Base-by-base conservation (phyloP, 345 rosid species). In the Citrus glauca region DNA sequence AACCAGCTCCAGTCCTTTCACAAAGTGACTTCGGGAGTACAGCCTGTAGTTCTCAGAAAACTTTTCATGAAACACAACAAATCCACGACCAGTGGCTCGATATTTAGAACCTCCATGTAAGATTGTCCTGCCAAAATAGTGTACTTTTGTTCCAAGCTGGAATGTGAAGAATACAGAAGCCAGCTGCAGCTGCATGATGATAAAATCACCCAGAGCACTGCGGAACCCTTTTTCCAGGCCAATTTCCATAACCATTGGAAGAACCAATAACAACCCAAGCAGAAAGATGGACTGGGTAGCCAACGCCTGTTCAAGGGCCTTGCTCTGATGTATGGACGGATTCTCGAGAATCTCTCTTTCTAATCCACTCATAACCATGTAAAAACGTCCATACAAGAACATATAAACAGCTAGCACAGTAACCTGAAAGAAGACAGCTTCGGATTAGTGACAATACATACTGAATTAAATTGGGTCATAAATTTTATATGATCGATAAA, bases 161-260 rank as follows among this genome's bases (percentile, higher is more conserved):
- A 96, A 96, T 7, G 98, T 92, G 79, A 96, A 96, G 87, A 96
- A 96, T 65, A 92, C 93, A 4, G 99, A 90, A 56, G 99, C 98
- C 71, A 92, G 90, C 85, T 96, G 98, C 79, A 96, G 90, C 83
- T 94, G 98, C 98, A 96, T 94, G n/a, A 92, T 92, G 84, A 96
- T 83, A 80, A 96, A 92, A 82, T 94, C 97, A 67, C 90, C 93
- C 56, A 96, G 77, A 69, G 99, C 99, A 48, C 88, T 82, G 69
- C 98, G 92, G 53, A 94, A 94, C 63, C 99, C 99, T 86, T 96
- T 94, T 78, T 94, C 97, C 75, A 96, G 89, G 73, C 98, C 97
- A 71, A 90, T 90, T 87, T 96, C 99, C 99, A 94, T 94, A 72
- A 96, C 85, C 95, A 96, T 91, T 78, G 99, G 99, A 74, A 96